These are phyloP conservation scores for Solanum peruvianum DNA, from an alignment of 257 asterid species.

Conservation along the genomic window DNA sequence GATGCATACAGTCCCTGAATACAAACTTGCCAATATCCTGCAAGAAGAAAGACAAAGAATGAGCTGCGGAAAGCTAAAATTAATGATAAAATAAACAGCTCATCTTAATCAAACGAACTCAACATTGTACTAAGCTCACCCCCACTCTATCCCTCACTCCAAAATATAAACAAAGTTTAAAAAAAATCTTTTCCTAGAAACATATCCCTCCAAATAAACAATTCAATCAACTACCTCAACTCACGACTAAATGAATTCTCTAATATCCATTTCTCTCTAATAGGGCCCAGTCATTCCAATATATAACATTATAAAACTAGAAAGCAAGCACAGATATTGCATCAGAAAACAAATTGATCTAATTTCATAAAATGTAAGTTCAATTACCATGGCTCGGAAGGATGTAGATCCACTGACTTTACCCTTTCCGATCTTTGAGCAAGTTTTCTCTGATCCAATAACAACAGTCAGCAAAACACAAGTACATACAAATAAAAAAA, in stretches of 20 bases:
- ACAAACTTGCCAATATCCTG: constrained; percentile 91
- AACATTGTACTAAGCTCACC: neutral
- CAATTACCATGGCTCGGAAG: constrained; percentile 36
- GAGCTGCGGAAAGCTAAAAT: neutral
- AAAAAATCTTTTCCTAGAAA: neutral
- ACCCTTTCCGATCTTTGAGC: constrained; percentile 44
- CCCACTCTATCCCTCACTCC: neutral
- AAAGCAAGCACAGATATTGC: neutral
- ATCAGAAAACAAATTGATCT: neutral
- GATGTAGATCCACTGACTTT: constrained; percentile 39
- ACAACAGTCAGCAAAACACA: neutral
- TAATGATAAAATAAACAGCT: neutral
- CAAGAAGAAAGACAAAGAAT: neutral
- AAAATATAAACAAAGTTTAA: neutral
- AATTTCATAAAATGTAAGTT: neutral
- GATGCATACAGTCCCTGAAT: constrained; percentile 81
- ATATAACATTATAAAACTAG: neutral
- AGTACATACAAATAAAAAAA: neutral
- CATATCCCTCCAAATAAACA: neutral
- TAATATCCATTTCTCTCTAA: neutral
- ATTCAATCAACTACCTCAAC: neutral
- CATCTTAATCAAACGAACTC: neutral
- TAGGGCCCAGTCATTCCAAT: neutral
- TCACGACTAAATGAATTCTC: neutral
- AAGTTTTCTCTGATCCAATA: constrained; percentile 40